phyloP scores from a whole-genome alignment of 2,329 filamentous ascomycete genomes.

The Fusarium buharicum region DNA sequence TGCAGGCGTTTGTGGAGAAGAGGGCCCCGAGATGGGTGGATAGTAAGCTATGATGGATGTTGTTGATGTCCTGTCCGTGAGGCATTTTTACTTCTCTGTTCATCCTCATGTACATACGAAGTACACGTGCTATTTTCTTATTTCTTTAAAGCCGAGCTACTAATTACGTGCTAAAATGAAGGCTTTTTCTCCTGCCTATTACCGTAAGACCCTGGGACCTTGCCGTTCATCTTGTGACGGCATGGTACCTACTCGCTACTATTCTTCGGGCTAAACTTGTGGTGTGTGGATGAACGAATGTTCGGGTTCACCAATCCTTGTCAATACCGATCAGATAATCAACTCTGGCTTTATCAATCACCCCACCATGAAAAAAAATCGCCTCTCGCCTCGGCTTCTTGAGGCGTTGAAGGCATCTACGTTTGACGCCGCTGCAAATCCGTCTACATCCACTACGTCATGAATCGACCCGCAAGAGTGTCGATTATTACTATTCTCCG shows the following conservation, averaged over 20 bases:
- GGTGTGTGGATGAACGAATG: conserved; percentile 10
- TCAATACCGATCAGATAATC: conserved; percentile 37
- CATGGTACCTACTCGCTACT: conserved; percentile 6
- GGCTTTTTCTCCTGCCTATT: too few relatives aligned
- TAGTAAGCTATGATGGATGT: conserved; percentile 60
- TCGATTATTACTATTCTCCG: conserved; percentile 31
- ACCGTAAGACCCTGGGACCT: background rate
- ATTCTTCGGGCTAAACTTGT: conserved; percentile 3
- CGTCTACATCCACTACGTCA: conserved; percentile 7
- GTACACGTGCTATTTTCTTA: background rate
- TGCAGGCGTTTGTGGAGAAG: conserved; percentile 78
- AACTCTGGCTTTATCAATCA: conserved; percentile 35
- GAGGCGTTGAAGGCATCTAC: background rate
- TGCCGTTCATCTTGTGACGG: conserved; percentile 26
- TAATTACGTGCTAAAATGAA: too few relatives aligned
- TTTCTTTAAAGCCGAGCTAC: too few relatives aligned
- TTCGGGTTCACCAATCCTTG: conserved; percentile 24
- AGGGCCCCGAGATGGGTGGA: conserved; percentile 71
- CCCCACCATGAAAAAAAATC: conserved; percentile 20
- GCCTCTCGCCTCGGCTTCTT: conserved; percentile 3
- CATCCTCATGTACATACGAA: background rate
- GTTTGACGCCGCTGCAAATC: background rate
- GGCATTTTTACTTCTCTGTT: conserved; percentile 19
- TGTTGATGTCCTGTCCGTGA: background rate
- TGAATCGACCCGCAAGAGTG: conserved; percentile 13